These are phyloP conservation scores for Annulohypoxylon bovei DNA, from an alignment of 495 filamentous ascomycete species.

Conservation along the genomic window DNA sequence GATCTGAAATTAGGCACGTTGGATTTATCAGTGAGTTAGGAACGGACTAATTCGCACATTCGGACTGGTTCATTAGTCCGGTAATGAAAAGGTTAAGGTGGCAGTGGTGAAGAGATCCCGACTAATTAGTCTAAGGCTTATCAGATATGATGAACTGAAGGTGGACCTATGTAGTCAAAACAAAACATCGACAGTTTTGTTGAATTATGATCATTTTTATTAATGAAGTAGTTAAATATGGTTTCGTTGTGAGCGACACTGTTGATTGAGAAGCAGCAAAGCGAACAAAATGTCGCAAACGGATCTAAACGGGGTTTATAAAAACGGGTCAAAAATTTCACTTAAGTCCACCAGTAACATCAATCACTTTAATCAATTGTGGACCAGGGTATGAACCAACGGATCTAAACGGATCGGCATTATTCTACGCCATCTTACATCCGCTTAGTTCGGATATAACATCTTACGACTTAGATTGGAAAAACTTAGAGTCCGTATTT, in stretches of 20 bases:
- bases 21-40: not conserved
- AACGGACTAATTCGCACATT: constrained; percentile 22
- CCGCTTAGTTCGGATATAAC: constrained; percentile 16
- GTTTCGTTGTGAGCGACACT: not conserved
- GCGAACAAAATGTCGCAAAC: not conserved
- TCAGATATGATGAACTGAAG: not conserved
- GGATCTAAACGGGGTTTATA: not conserved
- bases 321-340: not conserved
- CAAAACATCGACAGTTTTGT: too few relatives aligned
- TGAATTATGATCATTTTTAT: too few relatives aligned
- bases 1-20: not conserved
- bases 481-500: not conserved
- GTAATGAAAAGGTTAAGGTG: too few relatives aligned
- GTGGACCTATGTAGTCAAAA: too few relatives aligned
- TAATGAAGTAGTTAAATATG: too few relatives aligned
- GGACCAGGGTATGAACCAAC: constrained; percentile 9
- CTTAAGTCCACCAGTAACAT: not conserved
- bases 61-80: constrained; percentile 8
- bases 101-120: not conserved
- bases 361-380: not conserved
- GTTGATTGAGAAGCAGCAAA: not conserved
- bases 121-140: not conserved
- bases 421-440: not conserved
- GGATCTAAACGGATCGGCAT: constrained; percentile 23
- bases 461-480: not conserved